phyloP scores from a whole-genome alignment of 139 green algal genomes.

The Tetradesmus obliquus region DNA sequence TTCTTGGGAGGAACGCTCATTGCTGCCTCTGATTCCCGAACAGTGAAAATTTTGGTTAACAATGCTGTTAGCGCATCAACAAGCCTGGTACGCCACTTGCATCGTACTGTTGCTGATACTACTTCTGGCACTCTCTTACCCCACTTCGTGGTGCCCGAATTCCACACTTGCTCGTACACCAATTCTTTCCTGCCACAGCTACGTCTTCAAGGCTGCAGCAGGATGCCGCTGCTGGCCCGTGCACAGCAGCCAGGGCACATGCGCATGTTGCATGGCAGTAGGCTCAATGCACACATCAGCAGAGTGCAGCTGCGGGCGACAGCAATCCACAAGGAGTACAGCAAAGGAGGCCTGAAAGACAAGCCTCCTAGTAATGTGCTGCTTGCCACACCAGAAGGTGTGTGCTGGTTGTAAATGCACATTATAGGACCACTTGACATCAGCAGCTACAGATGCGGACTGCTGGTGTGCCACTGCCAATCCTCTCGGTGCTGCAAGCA shows the following conservation, averaged over 20 bases:
- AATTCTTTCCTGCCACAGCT: background rate
- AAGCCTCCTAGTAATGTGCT: background rate
- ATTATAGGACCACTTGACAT: too few species aligned
- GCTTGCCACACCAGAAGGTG: constrained; percentile 18
- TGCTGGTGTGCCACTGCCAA: too few species aligned
- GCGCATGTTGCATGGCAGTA: background rate
- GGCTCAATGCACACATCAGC: background rate
- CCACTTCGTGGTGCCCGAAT: too few species aligned
- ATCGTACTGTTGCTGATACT: background rate
- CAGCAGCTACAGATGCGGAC: too few species aligned
- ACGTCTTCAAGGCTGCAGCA: background rate
- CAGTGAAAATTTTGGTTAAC: background rate
- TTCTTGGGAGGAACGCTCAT: background rate
- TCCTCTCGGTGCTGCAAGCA: too few species aligned
- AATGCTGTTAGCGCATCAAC: background rate
- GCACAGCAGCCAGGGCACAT: background rate
- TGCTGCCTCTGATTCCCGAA: background rate
- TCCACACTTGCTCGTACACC: too few species aligned
- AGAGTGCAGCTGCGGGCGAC: background rate
- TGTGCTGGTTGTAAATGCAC: too few species aligned
- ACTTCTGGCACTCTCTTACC: background rate
- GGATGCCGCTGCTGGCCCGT: background rate
- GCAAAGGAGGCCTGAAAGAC: background rate
- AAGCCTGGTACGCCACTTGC: background rate
- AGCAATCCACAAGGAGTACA: constrained; percentile 30